A percentile compares a stretch with the other conserved stretches of the same genome.
phyloP scores from a whole-genome alignment of 2,329 filamentous ascomycete genomes.

The Dothiorella sarmentorum region DNA sequence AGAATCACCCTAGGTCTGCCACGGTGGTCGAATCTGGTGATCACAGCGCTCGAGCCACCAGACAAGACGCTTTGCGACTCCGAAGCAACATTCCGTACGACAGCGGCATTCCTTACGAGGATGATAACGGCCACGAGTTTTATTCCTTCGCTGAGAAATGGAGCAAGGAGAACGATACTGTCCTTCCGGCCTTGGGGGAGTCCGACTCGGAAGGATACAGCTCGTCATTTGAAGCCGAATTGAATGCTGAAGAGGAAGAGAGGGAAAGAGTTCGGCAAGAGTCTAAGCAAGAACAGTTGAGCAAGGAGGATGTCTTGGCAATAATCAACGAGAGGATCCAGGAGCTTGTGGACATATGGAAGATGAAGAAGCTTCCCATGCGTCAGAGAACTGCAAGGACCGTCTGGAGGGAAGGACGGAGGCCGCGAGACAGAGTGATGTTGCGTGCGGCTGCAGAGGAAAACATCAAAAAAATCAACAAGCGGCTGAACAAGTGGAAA shows the following conservation, averaged over 20 bases:
- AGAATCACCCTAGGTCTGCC: conserved; percentile 27
- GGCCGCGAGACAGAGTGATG: conserved; percentile 34
- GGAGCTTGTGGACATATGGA: conserved; percentile 55
- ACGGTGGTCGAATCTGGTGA: conserved; percentile 27
- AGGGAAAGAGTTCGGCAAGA: conserved; percentile 29
- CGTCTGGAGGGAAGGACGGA: conserved; percentile 59
- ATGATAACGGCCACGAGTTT: conserved; percentile 22
- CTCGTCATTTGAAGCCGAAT: conserved; percentile 25
- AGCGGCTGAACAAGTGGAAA: conserved; percentile 56
- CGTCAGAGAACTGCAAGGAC: conserved; percentile 55
- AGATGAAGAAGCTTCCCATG: conserved; percentile 54
- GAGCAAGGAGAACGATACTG: conserved; percentile 40
- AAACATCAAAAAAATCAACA: conserved; percentile 43
- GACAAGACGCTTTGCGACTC: conserved; percentile 25
- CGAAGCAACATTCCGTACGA: conserved; percentile 14
- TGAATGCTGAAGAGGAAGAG: conserved; percentile 49
- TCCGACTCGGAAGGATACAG: conserved; percentile 41
- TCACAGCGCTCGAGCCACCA: conserved; percentile 24
- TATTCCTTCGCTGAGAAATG: conserved; percentile 43
- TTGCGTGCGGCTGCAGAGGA: conserved; percentile 47
- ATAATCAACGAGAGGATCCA: conserved; percentile 55
- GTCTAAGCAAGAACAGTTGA: conserved; percentile 22
- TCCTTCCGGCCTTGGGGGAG: conserved; percentile 54
- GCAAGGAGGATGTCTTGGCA: conserved; percentile 46
- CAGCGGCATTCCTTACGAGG: conserved; percentile 25